Evolutionary conservation across 371 early-diverging fungal species (phyloP), one percentile per base, ranked within the genome.

Genomic region (Actinomortierella ambigua): DNA sequence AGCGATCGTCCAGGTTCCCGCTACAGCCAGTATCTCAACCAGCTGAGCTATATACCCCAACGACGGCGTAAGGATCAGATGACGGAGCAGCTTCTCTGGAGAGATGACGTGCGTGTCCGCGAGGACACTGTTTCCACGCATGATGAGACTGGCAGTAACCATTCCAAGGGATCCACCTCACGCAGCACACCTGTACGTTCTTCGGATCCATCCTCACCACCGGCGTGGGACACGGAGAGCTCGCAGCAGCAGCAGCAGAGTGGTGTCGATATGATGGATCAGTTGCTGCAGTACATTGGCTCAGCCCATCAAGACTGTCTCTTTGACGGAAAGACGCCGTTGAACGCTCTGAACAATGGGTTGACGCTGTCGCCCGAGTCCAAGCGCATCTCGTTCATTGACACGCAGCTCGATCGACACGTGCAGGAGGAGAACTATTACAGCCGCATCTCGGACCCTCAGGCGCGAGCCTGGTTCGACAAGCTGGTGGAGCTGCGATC

Each of bases 281-380:
- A 65, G 18, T 54, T 73, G 14, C 40, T 78, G n/a, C 47, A 42
- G 8, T 68, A 81, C 43, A 87, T 91, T 69, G 88, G 86, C 17
- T 77, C 81, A 22, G 57, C 59, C 18, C 85, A 90, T 59, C 85
- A 88, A 6, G 91, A 91, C 54, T 90, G 91, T 63, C 59, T 88
- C 11, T 69, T 82, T 18, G 77, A 81, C 44, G 67, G 67, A 23
- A 79, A 61, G 57, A 69, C 76, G 13, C 78, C 85, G 1, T 63
- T 90, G 15, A 84, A 86, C 61, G 77, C 76, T 14, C 86, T 71
- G 34, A 62, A 71, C 28, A 71, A 71, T 29, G 73, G 73, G 1
- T 55, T 71, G 59, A 77, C 54, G 4, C 61, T 54, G 55, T 75
- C 51, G 20, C 76, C 59, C 34, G 61, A 44, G n/a, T 51, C 55